phyloP scores from a whole-genome alignment of 2,329 filamentous ascomycete species.

The Chrysosporium queenslandicum region DNA sequence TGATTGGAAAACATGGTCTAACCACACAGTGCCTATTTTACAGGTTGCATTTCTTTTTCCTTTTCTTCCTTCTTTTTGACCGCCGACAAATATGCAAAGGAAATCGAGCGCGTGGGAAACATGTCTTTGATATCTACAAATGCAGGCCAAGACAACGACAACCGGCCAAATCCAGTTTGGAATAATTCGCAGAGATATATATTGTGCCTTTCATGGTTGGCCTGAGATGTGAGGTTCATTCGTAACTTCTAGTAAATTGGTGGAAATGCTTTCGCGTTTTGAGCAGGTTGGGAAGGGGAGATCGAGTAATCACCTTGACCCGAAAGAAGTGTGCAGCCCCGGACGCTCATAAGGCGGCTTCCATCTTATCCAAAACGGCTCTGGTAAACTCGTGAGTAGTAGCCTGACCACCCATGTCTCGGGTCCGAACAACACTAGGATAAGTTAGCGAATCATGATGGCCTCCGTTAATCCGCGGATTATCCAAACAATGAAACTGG shows the following conservation, averaged over 20 bases:
- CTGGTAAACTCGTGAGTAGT: conserved; percentile 92
- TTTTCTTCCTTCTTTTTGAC: too few species aligned
- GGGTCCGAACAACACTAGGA: conserved; percentile 55
- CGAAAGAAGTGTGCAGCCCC: background rate
- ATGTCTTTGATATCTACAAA: conserved; percentile 5
- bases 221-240: background rate
- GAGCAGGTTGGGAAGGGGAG: background rate
- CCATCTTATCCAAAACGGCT: conserved; percentile 93
- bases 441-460: background rate
- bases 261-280: background rate
- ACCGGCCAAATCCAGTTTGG: background rate
- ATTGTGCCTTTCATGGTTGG: background rate
- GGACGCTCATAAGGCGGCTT: conserved; percentile 52
- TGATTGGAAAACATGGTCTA: too few species aligned
- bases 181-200: background rate
- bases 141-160: background rate
- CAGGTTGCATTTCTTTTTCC: too few species aligned
- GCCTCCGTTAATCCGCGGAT: background rate
- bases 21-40: too few species aligned
- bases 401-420: conserved; percentile 86
- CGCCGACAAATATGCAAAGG: background rate
- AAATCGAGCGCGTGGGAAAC: background rate
- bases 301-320: background rate
- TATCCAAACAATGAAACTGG: background rate
- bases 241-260: background rate